Conservation (phyloP, 2,329 filamentous ascomycete species). For the Teratosphaeria zuluensis region DNA sequence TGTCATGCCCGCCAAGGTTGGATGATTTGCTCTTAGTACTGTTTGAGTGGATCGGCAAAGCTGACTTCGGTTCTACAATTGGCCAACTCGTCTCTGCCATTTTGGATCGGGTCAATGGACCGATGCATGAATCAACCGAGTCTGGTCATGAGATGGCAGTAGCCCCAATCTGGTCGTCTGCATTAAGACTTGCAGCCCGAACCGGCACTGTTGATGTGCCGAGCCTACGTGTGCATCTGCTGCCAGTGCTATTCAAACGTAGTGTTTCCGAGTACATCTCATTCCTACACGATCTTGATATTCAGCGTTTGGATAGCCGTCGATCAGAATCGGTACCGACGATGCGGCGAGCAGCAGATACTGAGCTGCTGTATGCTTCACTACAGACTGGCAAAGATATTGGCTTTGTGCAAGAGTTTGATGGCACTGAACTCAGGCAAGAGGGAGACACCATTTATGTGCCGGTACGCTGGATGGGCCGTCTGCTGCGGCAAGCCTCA, state of each 20-base stretch:
- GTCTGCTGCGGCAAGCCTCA: slow-evolving; percentile 28
- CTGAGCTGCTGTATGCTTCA: slow-evolving; percentile 24
- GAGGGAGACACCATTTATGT: slow-evolving; percentile 39
- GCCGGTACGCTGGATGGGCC: slow-evolving; percentile 36
- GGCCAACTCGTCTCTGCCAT: slow-evolving; percentile 20
- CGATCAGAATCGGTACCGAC: not conserved
- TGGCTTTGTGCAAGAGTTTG: slow-evolving; percentile 33
- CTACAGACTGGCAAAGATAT: slow-evolving; percentile 38
- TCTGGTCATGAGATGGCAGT: not conserved
- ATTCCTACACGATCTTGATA: slow-evolving; percentile 29
- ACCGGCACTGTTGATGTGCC: slow-evolving; percentile 8
- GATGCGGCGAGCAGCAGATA: not conserved
- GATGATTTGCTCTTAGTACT: slow-evolving; percentile 8
- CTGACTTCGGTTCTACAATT: slow-evolving; percentile 25
- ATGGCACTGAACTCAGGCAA: slow-evolving; percentile 8
- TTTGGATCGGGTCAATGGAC: slow-evolving; percentile 22
- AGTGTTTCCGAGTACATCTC: slow-evolving; percentile 29
- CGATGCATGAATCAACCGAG: not conserved
- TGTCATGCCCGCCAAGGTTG: not conserved
- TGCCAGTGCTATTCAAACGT: slow-evolving; percentile 38
- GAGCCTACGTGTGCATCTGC: slow-evolving; percentile 37
- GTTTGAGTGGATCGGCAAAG: slow-evolving; percentile 25
- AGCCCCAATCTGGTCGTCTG: slow-evolving; percentile 11
- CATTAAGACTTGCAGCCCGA: not conserved
- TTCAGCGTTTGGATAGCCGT: not conserved